Percentiles rank a stretch among this genome's conserved stretches.
These are phyloP conservation scores for Diutina mesorugosa DNA, from an alignment of 1,139 yeast genomes.

Conservation along the genomic window DNA sequence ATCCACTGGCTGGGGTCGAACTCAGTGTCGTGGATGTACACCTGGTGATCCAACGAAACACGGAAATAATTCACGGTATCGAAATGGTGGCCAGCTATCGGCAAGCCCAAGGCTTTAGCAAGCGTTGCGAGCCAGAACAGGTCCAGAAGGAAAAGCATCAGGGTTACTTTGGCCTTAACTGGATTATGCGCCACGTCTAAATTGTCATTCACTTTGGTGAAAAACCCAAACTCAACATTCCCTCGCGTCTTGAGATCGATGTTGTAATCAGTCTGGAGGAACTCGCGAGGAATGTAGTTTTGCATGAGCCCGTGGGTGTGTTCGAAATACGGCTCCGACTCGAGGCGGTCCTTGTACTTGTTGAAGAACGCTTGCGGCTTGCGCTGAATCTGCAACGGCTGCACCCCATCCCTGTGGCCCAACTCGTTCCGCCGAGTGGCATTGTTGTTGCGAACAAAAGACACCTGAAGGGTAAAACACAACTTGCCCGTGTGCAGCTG, in stretches of 20 bases:
- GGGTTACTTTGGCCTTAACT: conserved; percentile 10
- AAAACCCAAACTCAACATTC: conserved; percentile 18
- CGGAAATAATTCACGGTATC: conserved; percentile 18
- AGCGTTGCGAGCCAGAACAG: conserved; percentile 19
- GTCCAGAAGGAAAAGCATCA: conserved; percentile 18
- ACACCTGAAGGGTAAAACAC: conserved; percentile 20
- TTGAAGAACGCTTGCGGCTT: conserved; percentile 18
- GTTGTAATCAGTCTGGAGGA: conserved; percentile 9
- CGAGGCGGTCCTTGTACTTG: conserved; percentile 19
- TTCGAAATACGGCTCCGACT: conserved; percentile 11
- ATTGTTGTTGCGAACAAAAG: conserved; percentile 21
- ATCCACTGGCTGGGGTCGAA: conserved; percentile 31
- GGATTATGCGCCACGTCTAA: conserved; percentile 13
- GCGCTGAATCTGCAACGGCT: conserved; percentile 19
- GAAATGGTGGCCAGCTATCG: not conserved
- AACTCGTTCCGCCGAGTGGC: conserved; percentile 9
- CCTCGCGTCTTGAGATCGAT: conserved; percentile 13
- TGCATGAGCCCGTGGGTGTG: conserved; percentile 23
- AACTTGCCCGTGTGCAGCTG: conserved; percentile 19
- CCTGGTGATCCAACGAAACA: conserved; percentile 29
- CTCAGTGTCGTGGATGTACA: conserved; percentile 29
- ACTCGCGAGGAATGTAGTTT: conserved; percentile 17
- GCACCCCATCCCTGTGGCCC: conserved; percentile 9
- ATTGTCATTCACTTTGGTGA: conserved; percentile 21
- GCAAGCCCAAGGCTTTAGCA: conserved; percentile 8